phyloP scores from a whole-genome alignment of 768 basidiomycete genomes.

The Amanita phalloides region DNA sequence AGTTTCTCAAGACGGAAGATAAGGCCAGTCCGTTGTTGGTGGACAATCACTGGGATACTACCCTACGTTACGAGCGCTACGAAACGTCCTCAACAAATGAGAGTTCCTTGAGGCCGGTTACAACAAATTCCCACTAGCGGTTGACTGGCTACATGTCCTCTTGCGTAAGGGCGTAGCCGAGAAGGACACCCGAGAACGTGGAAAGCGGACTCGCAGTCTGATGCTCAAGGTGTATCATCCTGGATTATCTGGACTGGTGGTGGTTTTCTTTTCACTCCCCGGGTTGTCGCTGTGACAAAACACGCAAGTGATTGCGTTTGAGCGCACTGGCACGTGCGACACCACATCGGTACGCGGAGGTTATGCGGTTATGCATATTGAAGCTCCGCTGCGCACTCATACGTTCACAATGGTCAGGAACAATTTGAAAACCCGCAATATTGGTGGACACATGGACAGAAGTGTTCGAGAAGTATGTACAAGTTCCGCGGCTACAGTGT shows the following conservation, averaged over 20 bases:
- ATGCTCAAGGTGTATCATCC: slow-evolving; percentile 67
- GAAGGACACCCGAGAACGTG: slow-evolving; percentile 43
- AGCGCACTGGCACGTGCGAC: no score
- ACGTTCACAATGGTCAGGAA: no score
- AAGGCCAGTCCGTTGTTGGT: slow-evolving; percentile 41
- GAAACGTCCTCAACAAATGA: background rate
- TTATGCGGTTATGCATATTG: no score
- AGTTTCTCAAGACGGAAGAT: slow-evolving; percentile 39
- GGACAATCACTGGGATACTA: slow-evolving; percentile 89
- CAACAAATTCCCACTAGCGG: slow-evolving; percentile 66
- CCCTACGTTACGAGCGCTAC: slow-evolving; percentile 41
- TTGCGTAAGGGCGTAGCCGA: slow-evolving; percentile 43
- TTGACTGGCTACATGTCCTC: slow-evolving; percentile 39
- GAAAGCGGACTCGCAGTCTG: slow-evolving; percentile 52
- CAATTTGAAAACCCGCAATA: no score
- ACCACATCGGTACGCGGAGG: no score
- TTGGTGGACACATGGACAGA: no score
- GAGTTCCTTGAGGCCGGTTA: slow-evolving; percentile 79
- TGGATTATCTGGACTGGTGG: slow-evolving; percentile 82
- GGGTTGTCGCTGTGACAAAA: no score
- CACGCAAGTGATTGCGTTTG: no score
- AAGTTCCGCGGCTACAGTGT: no score
- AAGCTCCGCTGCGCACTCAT: no score
- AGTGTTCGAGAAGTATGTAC: no score
- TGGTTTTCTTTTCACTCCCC: slow-evolving; percentile 2